Evolutionary conservation across 768 basidiomycete species (phyloP).

Genomic region (Daedalea quercina): DNA sequence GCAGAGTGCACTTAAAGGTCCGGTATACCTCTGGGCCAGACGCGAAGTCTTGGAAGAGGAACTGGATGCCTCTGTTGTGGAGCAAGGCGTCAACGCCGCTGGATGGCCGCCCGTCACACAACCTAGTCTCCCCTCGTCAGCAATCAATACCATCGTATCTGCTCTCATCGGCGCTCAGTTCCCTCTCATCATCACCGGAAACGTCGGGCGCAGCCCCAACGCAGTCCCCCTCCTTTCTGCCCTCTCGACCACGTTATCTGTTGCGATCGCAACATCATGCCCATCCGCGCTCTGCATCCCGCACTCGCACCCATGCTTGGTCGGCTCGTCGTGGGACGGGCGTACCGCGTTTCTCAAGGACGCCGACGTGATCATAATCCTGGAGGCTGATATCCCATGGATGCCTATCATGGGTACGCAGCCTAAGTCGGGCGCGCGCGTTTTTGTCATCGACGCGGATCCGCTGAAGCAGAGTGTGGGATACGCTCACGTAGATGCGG

Average conservation of each 20-base stretch:
- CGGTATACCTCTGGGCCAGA: constrained; percentile 67
- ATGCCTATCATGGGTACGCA: constrained; percentile 39
- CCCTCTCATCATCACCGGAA: constrained; percentile 61
- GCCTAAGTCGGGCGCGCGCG: constrained; percentile 35
- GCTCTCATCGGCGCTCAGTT: constrained; percentile 27
- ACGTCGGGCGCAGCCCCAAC: constrained; percentile 47
- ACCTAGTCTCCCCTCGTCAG: constrained; percentile 33
- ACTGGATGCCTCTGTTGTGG: constrained; percentile 33
- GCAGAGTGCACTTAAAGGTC: constrained; percentile 61
- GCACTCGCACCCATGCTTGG: constrained; percentile 45
- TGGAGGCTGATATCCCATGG: constrained; percentile 66
- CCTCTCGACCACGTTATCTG: constrained; percentile 44
- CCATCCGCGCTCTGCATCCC: constrained; percentile 49
- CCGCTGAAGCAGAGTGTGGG: constrained; percentile 48
- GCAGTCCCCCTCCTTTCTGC: constrained; percentile 39
- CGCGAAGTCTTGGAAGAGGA: constrained; percentile 67
- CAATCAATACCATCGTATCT: not conserved
- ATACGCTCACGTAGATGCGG: constrained; percentile 47
- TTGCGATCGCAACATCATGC: constrained; percentile 48
- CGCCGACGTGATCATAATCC: constrained; percentile 58
- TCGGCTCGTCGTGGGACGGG: constrained; percentile 47
- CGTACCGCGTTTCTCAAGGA: constrained; percentile 36
- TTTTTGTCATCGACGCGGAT: constrained; percentile 65
- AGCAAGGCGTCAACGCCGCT: constrained; percentile 13
- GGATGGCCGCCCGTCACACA: constrained; percentile 50